Conservation (phyloP, 2,329 filamentous ascomycete genomes). For the Penicillium sp. region DNA sequence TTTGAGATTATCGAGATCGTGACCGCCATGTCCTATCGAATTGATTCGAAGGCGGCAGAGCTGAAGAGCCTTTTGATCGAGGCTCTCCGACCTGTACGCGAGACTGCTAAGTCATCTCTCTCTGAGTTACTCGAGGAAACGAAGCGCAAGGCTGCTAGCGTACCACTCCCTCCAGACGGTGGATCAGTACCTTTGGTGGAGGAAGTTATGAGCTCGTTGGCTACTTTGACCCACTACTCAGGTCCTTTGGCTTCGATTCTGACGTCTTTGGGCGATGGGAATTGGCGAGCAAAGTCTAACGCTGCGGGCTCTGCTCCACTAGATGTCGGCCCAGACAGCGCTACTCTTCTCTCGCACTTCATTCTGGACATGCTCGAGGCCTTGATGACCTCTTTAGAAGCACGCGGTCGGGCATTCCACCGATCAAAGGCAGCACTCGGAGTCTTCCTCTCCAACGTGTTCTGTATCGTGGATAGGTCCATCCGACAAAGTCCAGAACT, state of each 20-base stretch:
- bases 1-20: conserved; percentile 95
- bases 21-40: conserved; percentile 71
- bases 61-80: conserved; percentile 81
- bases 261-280: conserved; percentile 87
- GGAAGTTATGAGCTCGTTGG: conserved; percentile 82
- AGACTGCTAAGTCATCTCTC: conserved; percentile 86
- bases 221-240: conserved; percentile 84
- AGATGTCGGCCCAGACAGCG: conserved; percentile 85
- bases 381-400: conserved; percentile 72
- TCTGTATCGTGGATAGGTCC: conserved; percentile 80
- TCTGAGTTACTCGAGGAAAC: conserved; percentile 82
- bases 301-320: conserved; percentile 72
- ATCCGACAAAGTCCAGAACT: conserved; percentile 77
- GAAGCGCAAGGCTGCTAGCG: conserved; percentile 64
- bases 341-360: conserved; percentile 86
- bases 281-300: conserved; percentile 69
- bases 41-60: conserved; percentile 82
- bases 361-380: conserved; percentile 84
- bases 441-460: conserved; percentile 87
- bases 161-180: conserved; percentile 77
- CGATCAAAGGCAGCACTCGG: conserved; percentile 78
- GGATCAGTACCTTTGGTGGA: conserved; percentile 74
- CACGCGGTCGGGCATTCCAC: conserved; percentile 70
- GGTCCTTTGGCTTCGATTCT: conserved; percentile 85
- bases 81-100: conserved; percentile 82